Base-by-base conservation (phyloP, 2,329 filamentous ascomycete genomes). In the Venturia oleaginea region DNA sequence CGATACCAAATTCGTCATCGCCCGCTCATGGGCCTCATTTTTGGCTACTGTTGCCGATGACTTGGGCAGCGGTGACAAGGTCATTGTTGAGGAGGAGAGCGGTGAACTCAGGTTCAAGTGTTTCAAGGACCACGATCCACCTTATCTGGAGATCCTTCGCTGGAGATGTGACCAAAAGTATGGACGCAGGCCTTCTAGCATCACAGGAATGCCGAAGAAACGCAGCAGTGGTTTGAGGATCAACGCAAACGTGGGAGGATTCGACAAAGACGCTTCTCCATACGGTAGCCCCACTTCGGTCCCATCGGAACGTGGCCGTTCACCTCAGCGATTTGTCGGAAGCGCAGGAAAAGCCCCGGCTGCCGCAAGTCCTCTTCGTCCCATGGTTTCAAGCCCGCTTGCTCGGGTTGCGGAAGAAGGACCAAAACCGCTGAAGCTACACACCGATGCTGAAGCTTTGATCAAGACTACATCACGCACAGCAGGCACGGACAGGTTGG, bases 161-260 rank as follows among this genome's bases (percentile, higher is more conserved):
- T 97, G 94, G 92, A 87, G 94, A 73, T 87, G 89, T 78, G 94
- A 99, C 74, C 93, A 97, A 75, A 97, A 96, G 79, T 89, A 94
- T 74, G 93, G 93, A 59, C 80, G 85, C 64, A 81, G 80, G 69
- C 30, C 79, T 78, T 71, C 80, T 80, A 68, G 72, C 72, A 38
- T 76, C 68, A 24, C 70, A 69, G 67, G 67, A 63, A 65, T 73
- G 78, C 68, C 37, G 13, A 37, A 37, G 27, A 55, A 40, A n/a
- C 32, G 37, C 5, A 22, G 38, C 27, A 34, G 30, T 22, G 76
- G 80, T 65, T 74, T 84, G 70, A 80, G 81, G 40, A 78, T 84
- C 67, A 85, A 83, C 68, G 79, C 81, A 19, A 79, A 77, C 57
- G 73, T 79, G n/a, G 75, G 75, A 6, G 76, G 76, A 32, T 61